Base-by-base conservation (phyloP, 345 rosid genomes). In the Cardamine resedifolia region DNA sequence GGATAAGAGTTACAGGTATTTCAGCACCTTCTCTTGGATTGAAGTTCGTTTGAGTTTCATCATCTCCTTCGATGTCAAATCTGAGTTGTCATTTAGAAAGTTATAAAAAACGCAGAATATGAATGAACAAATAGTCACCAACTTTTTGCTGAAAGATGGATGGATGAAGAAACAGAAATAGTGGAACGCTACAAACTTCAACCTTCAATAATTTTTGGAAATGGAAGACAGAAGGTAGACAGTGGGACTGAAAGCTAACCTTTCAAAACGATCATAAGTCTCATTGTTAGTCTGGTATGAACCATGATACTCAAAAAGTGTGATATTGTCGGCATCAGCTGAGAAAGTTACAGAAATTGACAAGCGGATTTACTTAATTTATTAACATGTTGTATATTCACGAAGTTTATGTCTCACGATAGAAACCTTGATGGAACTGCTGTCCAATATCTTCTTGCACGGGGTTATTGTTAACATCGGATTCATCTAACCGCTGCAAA, bases 291-390 rank as follows among this genome's bases (percentile, higher is more conserved):
- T 47, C 82, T 85, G 90, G 68, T 45, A 85, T 16, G 82, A 80
- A 79, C 85, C 87, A 75, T 83, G 85, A 70, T 64, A 78, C 55
- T 88, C 98, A 21, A 56, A 71, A 69, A 94, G 75, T 57, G 92
- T 95, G 77, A 95, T 91, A 56, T 88, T 82, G 0, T 82, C 88
- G 12, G 83, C 85, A 78, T 85, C 86, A 75, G 84, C 99, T 95
- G 93, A 48, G 64, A 66, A 52, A 45, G 48, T 10, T 52, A 58
- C 43, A 78, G 21, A 50, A 45, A 39, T 73, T 64, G 81, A 66
- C 39, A 27, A 44, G 47, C 19, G 2, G 33, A 24, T 19, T 65
- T n/a, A 71, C 45, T 16, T 18, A 43, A 45, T 21, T 19, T 56
- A 58, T 23, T 2, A 57, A 60, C 65, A 71, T 55, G 36, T 53